Evolutionary conservation across 2,329 filamentous ascomycete genomes (phyloP), one percentile per base, ranked within the genome.

Genomic region (Curvularia eragrostidis): DNA sequence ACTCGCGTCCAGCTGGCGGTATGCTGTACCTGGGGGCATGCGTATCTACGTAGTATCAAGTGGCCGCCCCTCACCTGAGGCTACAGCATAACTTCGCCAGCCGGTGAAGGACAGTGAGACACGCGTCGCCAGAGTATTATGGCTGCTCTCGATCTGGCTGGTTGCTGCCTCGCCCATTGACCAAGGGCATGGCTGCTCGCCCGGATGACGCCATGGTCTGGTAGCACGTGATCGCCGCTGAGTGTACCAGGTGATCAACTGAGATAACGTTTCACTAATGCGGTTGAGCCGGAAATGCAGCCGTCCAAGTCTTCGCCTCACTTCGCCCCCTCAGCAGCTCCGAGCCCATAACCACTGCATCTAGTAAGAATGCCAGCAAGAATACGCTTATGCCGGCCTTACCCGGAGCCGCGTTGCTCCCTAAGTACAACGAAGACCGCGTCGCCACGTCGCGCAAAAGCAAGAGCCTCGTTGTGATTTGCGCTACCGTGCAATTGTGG

Each of bases 191-290:
- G 23, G 21, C 42, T 56, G 53, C 48, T 46, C 48, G 21, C 34
- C 30, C n/a, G 43, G 39, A 39, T 56, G 53, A 56, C 53, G 53
- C 48, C 47, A 56, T 44, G 48, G 41, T 52, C 18, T n/a, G 30
- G 10, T 18, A 19, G 41, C 53, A 56, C 53, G 53, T 56, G 53
- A 56, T 30, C 19, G n/a, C 7, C 18, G 12, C 12, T 13, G 18
- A 46, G 24, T 21, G 30, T 28, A 30, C 53, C 53, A 56, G 53
- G 28, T 56, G 53, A 56, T 52, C 41, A 52, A 5, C 30, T 26
- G 26, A 48, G 48, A 52, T 56, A 46, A 36, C 53, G 53, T 52
- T 52, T 56, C 48, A 52, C 32, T 34, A 41, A 41, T 19, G 21
- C 38, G 48, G 50, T 39, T 43, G 36, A 39, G 48, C 47, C 41